These are phyloP conservation scores for Eragrostis tef DNA, from an alignment of 202 grass and related monocot genomes.

Conservation along the genomic window DNA sequence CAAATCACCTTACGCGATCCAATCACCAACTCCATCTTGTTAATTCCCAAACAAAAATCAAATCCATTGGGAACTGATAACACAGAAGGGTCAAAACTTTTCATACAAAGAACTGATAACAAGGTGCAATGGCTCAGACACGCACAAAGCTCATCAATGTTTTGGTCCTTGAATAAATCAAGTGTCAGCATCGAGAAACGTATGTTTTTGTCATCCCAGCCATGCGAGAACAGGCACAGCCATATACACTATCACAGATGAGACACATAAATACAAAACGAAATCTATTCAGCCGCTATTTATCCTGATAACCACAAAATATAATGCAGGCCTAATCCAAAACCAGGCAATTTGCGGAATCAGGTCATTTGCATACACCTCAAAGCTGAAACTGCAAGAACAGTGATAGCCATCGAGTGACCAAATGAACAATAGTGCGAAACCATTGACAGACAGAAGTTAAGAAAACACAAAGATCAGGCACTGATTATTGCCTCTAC, in stretches of 20 bases:
- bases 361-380: conserved; percentile 24
- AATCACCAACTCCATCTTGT: not conserved
- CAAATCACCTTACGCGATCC: not conserved
- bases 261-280: not conserved
- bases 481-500: no score
- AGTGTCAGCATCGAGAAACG: conserved; percentile 66
- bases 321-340: not conserved
- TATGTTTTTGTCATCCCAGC: conserved; percentile 55
- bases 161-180: conserved; percentile 51
- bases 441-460: not conserved
- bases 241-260: not conserved
- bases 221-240: not conserved
- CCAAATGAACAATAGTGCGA: not conserved
- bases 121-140: conserved; percentile 53
- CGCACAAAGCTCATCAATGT: conserved; percentile 63
- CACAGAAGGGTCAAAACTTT: not conserved
- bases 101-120: not conserved
- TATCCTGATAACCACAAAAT: not conserved
- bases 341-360: not conserved
- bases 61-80: not conserved
- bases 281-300: not conserved
- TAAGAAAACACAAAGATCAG: not conserved
- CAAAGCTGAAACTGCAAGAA: not conserved
- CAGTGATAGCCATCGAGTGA: not conserved
- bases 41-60: not conserved